Conservation (phyloP, 2,329 filamentous ascomycete species). For the Cladorrhinum sp. region DNA sequence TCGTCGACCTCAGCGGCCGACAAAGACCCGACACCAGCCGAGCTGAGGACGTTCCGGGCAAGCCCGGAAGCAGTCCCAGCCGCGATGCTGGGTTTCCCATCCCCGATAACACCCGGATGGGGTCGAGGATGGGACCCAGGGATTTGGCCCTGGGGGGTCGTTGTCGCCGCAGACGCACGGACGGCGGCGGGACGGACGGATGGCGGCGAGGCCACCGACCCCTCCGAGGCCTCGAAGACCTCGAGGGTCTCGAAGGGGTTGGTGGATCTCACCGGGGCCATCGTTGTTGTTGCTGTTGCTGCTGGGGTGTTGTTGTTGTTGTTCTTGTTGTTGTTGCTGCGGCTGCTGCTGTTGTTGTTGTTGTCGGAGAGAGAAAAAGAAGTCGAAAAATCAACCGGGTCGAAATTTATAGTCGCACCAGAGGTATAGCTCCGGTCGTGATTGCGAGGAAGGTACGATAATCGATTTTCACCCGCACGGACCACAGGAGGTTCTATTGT, state of each 20-base stretch:
- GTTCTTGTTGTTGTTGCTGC: neutral
- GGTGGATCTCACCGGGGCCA: neutral
- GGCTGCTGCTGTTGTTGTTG: neutral
- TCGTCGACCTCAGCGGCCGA: neutral
- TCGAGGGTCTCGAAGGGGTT: neutral
- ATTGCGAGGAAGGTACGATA: neutral
- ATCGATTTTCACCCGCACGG: neutral
- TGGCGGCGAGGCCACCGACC: too few species aligned
- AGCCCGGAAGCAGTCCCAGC: too few species aligned
- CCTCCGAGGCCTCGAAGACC: neutral
- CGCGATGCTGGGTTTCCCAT: neutral
- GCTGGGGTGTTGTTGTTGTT: neutral
- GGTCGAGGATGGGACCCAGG: neutral
- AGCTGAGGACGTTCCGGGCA: too few species aligned
- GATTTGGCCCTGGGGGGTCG: neutral
- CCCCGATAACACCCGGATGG: neutral
- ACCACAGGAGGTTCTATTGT: neutral
- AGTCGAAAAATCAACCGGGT: neutral
- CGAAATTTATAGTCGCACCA: neutral
- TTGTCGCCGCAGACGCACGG: neutral
- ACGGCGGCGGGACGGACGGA: neutral
- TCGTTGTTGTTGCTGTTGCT: neutral
- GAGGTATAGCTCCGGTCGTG: neutral
- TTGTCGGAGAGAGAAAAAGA: neutral
- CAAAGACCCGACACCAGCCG: neutral